Conservation (phyloP, 805 yeast genomes). For the Saturnispora mendoncae region DNA sequence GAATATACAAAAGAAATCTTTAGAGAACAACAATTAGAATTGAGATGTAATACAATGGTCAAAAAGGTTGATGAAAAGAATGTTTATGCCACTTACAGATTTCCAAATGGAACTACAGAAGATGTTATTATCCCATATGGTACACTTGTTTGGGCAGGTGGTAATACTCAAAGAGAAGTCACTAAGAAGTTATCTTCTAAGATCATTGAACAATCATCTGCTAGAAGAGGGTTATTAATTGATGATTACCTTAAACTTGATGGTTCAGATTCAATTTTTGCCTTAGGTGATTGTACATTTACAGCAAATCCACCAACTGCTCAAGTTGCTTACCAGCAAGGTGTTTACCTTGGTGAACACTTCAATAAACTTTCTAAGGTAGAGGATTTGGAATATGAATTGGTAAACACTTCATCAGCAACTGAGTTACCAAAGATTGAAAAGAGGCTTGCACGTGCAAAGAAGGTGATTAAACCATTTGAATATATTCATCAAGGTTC, state of each 20-base stretch:
- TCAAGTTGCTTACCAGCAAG: constrained; percentile 95
- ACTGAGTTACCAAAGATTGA: constrained; percentile 33
- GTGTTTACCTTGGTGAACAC: constrained; percentile 65
- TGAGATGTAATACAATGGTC: constrained; percentile 81
- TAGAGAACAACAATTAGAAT: constrained; percentile 54
- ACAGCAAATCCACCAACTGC: constrained; percentile 94
- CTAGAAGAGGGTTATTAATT: constrained; percentile 84
- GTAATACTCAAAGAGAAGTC: constrained; percentile 81
- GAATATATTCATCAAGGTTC: constrained; percentile 86
- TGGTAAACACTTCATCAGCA: constrained; percentile 29
- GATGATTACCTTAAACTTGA: constrained; percentile 75
- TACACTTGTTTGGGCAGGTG: constrained; percentile 94
- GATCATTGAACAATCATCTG: constrained; percentile 70
- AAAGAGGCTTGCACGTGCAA: constrained; percentile 32
- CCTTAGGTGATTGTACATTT: constrained; percentile 91
- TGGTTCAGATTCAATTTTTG: constrained; percentile 76
- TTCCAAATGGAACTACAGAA: constrained; percentile 57
- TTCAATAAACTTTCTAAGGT: constrained; percentile 58
- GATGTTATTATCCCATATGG: constrained; percentile 71
- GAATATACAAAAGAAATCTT: constrained; percentile 76
- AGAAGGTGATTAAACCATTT: constrained; percentile 48
- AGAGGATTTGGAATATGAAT: constrained; percentile 44
- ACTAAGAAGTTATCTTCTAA: constrained; percentile 55
- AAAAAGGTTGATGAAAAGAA: constrained; percentile 67
- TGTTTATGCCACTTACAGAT: constrained; percentile 62